Percentiles rank a stretch among this genome's conserved stretches.
Evolutionary conservation across 2,329 filamentous ascomycete species (phyloP).

Genomic region (Botrytis fragariae): DNA sequence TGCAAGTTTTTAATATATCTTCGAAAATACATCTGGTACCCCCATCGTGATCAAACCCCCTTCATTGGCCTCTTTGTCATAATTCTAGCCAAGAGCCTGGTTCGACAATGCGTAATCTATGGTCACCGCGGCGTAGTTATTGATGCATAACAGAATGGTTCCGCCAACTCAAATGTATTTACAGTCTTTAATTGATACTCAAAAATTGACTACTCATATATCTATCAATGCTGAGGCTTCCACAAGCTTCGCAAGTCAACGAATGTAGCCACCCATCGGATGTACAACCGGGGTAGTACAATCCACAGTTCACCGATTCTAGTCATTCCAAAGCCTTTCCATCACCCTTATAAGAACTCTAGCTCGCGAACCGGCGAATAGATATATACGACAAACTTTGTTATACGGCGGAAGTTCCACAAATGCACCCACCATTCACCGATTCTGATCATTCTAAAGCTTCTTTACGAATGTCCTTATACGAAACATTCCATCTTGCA

Average conservation of each 20-base stretch:
- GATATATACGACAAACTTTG: background rate
- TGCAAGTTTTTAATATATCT: background rate
- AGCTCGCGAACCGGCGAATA: background rate
- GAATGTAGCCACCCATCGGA: background rate
- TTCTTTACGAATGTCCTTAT: background rate
- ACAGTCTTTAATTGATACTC: background rate
- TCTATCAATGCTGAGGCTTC: background rate
- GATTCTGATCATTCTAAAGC: slow-evolving; percentile 13
- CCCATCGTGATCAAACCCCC: background rate
- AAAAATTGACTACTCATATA: background rate
- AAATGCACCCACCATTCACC: slow-evolving; percentile 1
- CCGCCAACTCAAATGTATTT: background rate
- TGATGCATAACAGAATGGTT: background rate
- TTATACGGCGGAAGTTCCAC: background rate
- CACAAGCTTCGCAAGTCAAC: background rate
- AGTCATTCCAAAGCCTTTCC: background rate
- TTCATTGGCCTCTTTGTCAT: background rate
- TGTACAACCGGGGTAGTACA: background rate
- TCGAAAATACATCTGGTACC: background rate
- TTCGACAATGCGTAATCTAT: background rate
- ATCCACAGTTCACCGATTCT: background rate
- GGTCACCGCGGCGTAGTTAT: background rate
- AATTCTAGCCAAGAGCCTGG: background rate
- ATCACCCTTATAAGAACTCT: background rate
- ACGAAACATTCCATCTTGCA: slow-evolving; percentile 2